phyloP scores from a whole-genome alignment of 139 green algal genomes.

The Chlorella sp. region DNA sequence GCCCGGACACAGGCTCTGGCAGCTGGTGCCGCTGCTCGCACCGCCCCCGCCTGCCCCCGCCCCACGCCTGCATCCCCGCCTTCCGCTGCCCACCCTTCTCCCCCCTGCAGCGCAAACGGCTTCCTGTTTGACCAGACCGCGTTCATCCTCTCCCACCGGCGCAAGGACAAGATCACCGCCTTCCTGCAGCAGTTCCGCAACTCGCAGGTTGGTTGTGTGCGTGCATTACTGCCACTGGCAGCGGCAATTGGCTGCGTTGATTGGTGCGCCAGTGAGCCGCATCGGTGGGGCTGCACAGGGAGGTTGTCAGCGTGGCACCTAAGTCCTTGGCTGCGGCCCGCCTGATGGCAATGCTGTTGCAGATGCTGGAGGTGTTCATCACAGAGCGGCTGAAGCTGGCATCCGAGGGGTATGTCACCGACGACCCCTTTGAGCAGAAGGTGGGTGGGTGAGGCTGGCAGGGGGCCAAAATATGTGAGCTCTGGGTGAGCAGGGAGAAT shows the following conservation, averaged over 20 bases:
- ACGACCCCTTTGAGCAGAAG: conserved; percentile 60
- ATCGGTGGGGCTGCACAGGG: not conserved
- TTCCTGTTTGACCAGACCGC: conserved; percentile 69
- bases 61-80: not conserved
- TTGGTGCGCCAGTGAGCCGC: not conserved
- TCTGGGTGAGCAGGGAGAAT: not conserved
- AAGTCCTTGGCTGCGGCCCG: no score
- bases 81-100: not conserved
- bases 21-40: not conserved
- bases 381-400: conserved; percentile 68
- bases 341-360: not conserved
- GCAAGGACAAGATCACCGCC: conserved; percentile 50
- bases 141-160: conserved; percentile 59
- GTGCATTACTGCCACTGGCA: not conserved
- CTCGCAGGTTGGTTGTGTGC: conserved; percentile 40
- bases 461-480: no score
- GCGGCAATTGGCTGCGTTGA: not conserved
- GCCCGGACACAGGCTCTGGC: not conserved
- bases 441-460: conserved; percentile 16
- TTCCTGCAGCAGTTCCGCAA: conserved; percentile 72
- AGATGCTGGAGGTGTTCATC: conserved; percentile 84
- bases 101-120: conserved; percentile 48
- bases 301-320: not conserved
- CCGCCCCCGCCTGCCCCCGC: no score
- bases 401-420: conserved; percentile 19